Evolutionary conservation across 2,329 filamentous ascomycete species (phyloP).

Genomic region (Fusarium sp.): DNA sequence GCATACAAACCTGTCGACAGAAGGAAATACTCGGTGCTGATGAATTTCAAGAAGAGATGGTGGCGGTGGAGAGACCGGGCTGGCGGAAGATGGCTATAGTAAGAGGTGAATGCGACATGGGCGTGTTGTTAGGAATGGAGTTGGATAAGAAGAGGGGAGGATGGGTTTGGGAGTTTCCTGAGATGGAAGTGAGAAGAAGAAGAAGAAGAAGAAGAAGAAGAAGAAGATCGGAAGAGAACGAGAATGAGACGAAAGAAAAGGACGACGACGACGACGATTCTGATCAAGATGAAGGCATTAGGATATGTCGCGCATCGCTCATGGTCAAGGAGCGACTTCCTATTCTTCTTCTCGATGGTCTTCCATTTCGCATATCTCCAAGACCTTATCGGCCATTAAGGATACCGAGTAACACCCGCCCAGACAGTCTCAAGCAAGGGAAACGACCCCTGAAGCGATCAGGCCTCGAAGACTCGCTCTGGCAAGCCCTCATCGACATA

Average conservation of each 20-base stretch:
- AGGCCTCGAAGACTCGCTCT: constrained; percentile 38
- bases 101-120: constrained; percentile 43
- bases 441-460: constrained; percentile 28
- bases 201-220: not conserved
- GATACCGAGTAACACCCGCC: constrained; percentile 1
- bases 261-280: constrained; percentile 7
- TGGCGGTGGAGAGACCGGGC: constrained; percentile 29
- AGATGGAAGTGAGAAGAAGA: constrained; percentile 27
- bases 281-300: constrained; percentile 33
- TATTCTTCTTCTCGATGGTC: constrained; percentile 44
- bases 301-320: constrained; percentile 44
- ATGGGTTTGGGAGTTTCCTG: constrained; percentile 48
- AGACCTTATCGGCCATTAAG: constrained; percentile 21
- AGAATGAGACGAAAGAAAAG: not conserved
- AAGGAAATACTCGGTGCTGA: constrained; percentile 32
- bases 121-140: constrained; percentile 35
- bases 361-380: constrained; percentile 22
- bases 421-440: constrained; percentile 1
- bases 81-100: constrained; percentile 45
- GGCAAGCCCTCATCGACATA: constrained; percentile 35
- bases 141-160: constrained; percentile 27
- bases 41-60: constrained; percentile 40
- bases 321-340: constrained; percentile 39
- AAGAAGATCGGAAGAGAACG: not conserved
- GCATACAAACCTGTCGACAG: constrained; percentile 39